Evolutionary conservation across 2,329 filamentous ascomycete species (phyloP).

Genomic region (Colletotrichum orchidophilum): DNA sequence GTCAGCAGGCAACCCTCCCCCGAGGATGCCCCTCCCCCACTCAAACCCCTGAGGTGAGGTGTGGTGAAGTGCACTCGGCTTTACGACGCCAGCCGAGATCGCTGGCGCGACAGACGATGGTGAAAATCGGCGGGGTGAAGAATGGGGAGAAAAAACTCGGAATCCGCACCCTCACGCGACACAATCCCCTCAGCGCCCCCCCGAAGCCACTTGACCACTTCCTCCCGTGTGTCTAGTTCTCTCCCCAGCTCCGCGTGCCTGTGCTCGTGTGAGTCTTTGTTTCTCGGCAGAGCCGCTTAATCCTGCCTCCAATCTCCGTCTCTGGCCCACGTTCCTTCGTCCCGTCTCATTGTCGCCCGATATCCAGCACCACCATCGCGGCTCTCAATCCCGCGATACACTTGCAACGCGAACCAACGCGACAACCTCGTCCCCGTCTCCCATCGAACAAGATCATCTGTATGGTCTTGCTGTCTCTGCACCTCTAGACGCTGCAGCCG

Average conservation of each 20-base stretch:
- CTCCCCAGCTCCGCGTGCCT: background rate
- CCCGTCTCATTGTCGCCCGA: background rate
- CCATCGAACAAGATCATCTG: background rate
- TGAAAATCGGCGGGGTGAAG: background rate
- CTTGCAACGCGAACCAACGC: background rate
- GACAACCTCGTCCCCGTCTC: background rate
- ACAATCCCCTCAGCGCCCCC: background rate
- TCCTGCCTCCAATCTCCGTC: background rate
- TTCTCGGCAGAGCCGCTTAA: background rate
- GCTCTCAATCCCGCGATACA: background rate
- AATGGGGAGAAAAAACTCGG: background rate
- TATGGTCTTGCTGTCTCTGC: background rate
- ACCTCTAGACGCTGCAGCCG: background rate
- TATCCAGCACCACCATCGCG: background rate
- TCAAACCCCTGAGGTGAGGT: no score
- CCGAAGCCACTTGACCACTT: background rate
- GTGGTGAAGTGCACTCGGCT: no score
- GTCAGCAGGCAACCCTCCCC: background rate
- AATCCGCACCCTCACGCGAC: slow-evolving; percentile 4
- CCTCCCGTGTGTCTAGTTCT: background rate
- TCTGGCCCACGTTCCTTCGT: background rate
- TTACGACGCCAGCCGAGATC: slow-evolving; percentile 6
- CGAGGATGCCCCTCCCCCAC: background rate
- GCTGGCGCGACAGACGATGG: background rate
- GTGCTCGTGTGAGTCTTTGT: background rate